phyloP scores from a whole-genome alignment of 331 rosid genomes.

The Cydonia oblonga region DNA sequence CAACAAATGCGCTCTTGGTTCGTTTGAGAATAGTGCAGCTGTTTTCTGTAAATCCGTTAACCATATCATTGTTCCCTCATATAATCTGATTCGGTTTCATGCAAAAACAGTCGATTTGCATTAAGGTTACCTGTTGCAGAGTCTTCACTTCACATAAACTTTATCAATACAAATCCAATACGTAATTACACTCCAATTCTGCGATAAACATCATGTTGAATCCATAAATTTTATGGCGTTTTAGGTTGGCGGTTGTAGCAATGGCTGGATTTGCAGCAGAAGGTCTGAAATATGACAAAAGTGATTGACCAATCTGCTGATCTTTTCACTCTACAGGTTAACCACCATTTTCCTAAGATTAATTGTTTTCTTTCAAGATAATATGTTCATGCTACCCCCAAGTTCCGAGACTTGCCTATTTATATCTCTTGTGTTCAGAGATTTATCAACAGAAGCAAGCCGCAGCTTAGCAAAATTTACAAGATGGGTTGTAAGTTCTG shows the following conservation, averaged over 20 bases:
- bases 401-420: neutral
- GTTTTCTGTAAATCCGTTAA: neutral
- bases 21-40: neutral
- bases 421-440: constrained; percentile 32
- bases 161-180: neutral
- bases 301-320: constrained; percentile 95
- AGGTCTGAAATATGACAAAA: constrained; percentile 83
- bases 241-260: constrained; percentile 82
- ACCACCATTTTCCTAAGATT: neutral
- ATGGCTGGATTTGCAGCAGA: constrained; percentile 96
- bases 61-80: neutral
- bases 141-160: neutral
- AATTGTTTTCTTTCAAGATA: neutral
- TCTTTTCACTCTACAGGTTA: constrained; percentile 82
- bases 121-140: neutral
- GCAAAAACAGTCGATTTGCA: neutral
- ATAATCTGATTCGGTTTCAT: neutral
- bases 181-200: neutral
- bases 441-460: constrained; percentile 82
- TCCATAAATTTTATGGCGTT: neutral
- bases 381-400: neutral
- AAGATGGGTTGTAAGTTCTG: constrained; percentile 94
- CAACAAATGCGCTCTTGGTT: neutral
- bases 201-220: neutral
- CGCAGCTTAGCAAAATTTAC: constrained; percentile 72